A percentile compares a stretch with the other conserved stretches of the same genome.
These are phyloP conservation scores for Flaveria bidentis DNA, from an alignment of 129 eudicot genomes.

Conservation along the genomic window DNA sequence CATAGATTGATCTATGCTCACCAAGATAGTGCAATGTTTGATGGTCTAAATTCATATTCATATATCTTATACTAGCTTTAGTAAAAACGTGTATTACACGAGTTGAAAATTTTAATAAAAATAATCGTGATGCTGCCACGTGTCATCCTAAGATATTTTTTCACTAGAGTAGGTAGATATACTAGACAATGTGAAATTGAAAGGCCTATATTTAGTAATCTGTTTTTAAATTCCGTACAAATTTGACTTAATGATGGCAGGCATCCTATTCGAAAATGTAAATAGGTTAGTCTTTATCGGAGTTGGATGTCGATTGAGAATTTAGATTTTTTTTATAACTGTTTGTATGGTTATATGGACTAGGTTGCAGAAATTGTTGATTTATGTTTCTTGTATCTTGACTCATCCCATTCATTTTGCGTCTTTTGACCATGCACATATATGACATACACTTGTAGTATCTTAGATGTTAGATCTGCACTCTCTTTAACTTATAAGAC, in stretches of 20 bases:
- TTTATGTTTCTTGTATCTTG: background rate
- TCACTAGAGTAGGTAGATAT: too few relatives aligned
- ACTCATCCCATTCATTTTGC: background rate
- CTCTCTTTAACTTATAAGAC: background rate
- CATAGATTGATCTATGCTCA: too few relatives aligned
- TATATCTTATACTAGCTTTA: too few relatives aligned
- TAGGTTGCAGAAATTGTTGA: background rate
- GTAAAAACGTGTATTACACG: too few relatives aligned
- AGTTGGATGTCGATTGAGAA: constrained; percentile 8
- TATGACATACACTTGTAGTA: background rate
- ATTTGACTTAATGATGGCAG: constrained; percentile 23
- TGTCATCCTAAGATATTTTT: too few relatives aligned
- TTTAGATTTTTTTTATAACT: background rate
- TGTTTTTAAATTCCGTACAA: background rate
- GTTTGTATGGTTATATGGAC: background rate
- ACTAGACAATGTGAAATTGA: background rate
- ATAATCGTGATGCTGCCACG: too few relatives aligned
- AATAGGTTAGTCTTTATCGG: background rate
- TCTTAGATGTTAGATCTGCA: too few relatives aligned
- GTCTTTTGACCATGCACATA: too few relatives aligned
- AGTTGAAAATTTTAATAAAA: too few relatives aligned
- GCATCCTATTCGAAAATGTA: background rate
- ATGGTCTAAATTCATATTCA: too few relatives aligned
- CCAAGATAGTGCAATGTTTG: too few relatives aligned
- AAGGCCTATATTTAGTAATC: background rate